Percentiles rank a stretch among this genome's conserved stretches.
These are phyloP conservation scores for Taxillus chinensis DNA, from an alignment of 164 flowering plant genomes.

Conservation along the genomic window DNA sequence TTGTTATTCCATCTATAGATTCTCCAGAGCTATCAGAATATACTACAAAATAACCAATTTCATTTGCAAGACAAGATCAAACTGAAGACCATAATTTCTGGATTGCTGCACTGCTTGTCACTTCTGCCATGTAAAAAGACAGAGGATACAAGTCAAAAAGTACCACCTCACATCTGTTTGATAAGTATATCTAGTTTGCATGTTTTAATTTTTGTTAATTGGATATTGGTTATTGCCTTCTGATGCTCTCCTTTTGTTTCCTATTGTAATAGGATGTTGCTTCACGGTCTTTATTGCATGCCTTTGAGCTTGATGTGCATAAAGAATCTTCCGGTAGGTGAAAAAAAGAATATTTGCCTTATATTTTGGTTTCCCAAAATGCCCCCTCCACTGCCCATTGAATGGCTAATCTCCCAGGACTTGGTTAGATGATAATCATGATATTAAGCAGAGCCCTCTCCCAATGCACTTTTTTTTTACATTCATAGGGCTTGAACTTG, in stretches of 20 bases:
- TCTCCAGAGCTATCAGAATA: constrained; percentile 62
- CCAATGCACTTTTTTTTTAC: too few relatives aligned
- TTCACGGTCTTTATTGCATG: constrained; percentile 30
- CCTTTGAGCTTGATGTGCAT: constrained; percentile 38
- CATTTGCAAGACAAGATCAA: constrained; percentile 61
- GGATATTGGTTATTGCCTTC: not conserved
- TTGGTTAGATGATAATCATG: too few relatives aligned
- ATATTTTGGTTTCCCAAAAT: not conserved
- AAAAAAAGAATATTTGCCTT: not conserved
- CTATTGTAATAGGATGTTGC: constrained; percentile 13
- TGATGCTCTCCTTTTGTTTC: constrained; percentile 3
- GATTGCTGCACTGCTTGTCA: constrained; percentile 63
- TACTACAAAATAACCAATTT: constrained; percentile 53
- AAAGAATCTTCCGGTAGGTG: constrained; percentile 46
- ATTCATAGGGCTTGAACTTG: too few relatives aligned
- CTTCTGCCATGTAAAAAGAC: constrained; percentile 39
- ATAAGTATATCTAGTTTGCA: not conserved
- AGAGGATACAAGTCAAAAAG: constrained; percentile 32
- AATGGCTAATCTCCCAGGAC: too few relatives aligned
- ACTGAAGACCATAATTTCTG: constrained; percentile 52
- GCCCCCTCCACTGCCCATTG: too few relatives aligned
- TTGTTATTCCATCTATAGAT: constrained; percentile 31
- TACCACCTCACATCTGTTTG: constrained; percentile 15
- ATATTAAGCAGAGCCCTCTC: too few relatives aligned
- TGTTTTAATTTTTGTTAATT: not conserved